A percentile compares a stretch with the other conserved stretches of the same genome.
Conservation (phyloP, 2,329 filamentous ascomycete species). For the Ophiostoma tasmaniense region DNA sequence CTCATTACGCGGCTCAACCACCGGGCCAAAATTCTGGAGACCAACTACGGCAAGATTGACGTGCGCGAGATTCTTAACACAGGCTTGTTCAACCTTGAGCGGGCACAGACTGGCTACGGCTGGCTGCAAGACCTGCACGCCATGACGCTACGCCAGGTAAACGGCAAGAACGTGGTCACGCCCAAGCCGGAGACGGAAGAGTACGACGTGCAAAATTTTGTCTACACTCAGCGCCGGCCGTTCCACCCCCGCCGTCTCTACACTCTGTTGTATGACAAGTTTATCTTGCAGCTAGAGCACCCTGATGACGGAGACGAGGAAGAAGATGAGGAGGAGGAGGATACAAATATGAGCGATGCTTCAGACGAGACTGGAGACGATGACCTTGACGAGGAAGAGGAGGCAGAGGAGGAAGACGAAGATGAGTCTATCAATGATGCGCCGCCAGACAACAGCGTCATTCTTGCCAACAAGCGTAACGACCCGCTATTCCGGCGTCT, state of each 20-base stretch:
- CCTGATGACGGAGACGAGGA: conserved; percentile 27
- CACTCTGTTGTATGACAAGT: conserved; percentile 39
- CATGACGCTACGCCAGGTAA: conserved; percentile 50
- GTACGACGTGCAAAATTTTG: conserved; percentile 63
- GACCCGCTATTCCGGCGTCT: conserved; percentile 45
- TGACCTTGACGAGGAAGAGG: neutral
- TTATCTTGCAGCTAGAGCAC: conserved; percentile 42
- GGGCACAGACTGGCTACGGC: conserved; percentile 55
- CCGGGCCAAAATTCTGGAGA: conserved; percentile 54
- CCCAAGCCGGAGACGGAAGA: conserved; percentile 65
- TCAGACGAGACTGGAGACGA: neutral
- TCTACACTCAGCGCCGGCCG: conserved; percentile 53
- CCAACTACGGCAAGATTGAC: conserved; percentile 50
- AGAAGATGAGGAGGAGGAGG: neutral
- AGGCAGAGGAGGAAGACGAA: neutral
- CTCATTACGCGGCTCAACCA: conserved; percentile 57
- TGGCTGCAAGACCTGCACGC: conserved; percentile 64
- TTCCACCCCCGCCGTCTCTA: conserved; percentile 42
- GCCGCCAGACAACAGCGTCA: conserved; percentile 35
- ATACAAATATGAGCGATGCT: neutral
- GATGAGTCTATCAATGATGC: conserved; percentile 27
- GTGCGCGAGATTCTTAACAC: conserved; percentile 58
- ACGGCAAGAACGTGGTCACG: conserved; percentile 44
- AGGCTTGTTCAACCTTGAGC: conserved; percentile 54
- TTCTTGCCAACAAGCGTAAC: conserved; percentile 48